A percentile compares a stretch with the other conserved stretches of the same genome.
These are phyloP conservation scores for Leishmania gerbilli DNA, from an alignment of 208 protist genomes.

Conservation along the genomic window DNA sequence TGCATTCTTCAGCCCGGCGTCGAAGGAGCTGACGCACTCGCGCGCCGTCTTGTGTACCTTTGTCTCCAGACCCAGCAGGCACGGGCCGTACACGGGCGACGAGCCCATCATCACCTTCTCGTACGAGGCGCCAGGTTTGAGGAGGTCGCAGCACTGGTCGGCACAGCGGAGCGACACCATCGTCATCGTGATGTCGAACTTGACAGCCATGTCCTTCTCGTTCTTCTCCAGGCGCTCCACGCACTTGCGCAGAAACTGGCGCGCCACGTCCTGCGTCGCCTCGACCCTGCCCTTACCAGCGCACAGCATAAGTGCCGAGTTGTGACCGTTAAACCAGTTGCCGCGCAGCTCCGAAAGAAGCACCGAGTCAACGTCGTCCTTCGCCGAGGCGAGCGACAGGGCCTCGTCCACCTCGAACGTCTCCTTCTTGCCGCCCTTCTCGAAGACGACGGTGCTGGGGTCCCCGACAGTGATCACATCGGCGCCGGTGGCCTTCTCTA, in stretches of 20 bases:
- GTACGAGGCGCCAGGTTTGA: slow-evolving; percentile 45
- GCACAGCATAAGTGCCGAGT: slow-evolving; percentile 59
- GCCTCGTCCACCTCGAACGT: slow-evolving; percentile 79
- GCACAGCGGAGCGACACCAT: slow-evolving; percentile 56
- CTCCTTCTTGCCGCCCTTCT: slow-evolving; percentile 70
- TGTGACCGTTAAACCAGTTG: slow-evolving; percentile 81
- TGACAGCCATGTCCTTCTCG: slow-evolving; percentile 43
- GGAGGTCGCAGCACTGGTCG: slow-evolving; percentile 61
- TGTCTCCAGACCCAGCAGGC: slow-evolving; percentile 58
- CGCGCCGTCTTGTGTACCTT: slow-evolving; percentile 39
- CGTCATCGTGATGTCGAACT: slow-evolving; percentile 70
- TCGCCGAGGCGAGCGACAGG: slow-evolving; percentile 30
- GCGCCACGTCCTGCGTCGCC: slow-evolving; percentile 36
- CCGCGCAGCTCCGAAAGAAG: slow-evolving; percentile 63
- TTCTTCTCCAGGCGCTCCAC: slow-evolving; percentile 60
- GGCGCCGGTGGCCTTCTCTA: slow-evolving; percentile 35
- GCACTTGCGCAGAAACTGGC: slow-evolving; percentile 47
- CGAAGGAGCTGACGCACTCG: slow-evolving; percentile 46
- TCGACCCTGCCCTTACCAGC: slow-evolving; percentile 48
- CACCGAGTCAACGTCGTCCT: slow-evolving; percentile 64
- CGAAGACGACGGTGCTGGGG: slow-evolving; percentile 52
- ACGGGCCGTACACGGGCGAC: slow-evolving; percentile 75
- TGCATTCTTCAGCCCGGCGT: slow-evolving; percentile 46
- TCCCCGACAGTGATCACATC: slow-evolving; percentile 43
- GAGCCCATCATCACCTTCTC: slow-evolving; percentile 57